These are phyloP conservation scores for Rhodotorula mucilaginosa DNA, from an alignment of 1,284 basidiomycete species.

Conservation along the genomic window DNA sequence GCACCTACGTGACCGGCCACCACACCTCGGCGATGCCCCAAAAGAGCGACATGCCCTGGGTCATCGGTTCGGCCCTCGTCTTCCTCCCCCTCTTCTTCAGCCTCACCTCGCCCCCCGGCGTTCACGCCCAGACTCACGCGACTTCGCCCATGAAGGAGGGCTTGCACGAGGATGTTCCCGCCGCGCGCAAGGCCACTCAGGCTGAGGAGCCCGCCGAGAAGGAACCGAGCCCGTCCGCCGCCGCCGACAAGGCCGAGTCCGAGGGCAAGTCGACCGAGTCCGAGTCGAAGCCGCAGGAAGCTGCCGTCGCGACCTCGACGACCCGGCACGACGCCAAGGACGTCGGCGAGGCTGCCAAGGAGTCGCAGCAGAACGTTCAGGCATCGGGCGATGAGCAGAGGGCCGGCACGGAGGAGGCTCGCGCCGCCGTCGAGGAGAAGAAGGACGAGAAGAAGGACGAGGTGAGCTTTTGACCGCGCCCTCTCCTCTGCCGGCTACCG, in stretches of 20 bases:
- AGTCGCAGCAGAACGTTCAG: not conserved
- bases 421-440: not conserved
- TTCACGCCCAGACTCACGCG: conserved; percentile 15
- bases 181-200: conserved; percentile 15
- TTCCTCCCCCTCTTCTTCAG: conserved; percentile 26
- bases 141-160: conserved; percentile 14
- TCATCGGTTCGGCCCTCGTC: conserved; percentile 18
- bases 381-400: not conserved
- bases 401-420: no score
- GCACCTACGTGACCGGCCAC: conserved; percentile 12
- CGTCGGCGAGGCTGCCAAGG: not conserved
- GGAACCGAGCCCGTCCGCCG: conserved; percentile 13
- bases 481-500: fast-evolving
- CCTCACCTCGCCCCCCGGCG: conserved; percentile 26
- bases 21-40: conserved; percentile 9
- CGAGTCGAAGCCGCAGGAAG: not conserved
- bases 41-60: conserved; percentile 30
- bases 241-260: not conserved
- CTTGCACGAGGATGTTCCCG: conserved; percentile 15
- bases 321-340: not conserved
- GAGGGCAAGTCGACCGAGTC: conserved; percentile 3
- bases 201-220: conserved; percentile 15
- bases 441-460: conserved; percentile 1
- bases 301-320: not conserved
- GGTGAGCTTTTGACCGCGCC: not conserved